Base-by-base conservation (phyloP, 306 rosid genomes). In the Cucurbita pepo region DNA sequence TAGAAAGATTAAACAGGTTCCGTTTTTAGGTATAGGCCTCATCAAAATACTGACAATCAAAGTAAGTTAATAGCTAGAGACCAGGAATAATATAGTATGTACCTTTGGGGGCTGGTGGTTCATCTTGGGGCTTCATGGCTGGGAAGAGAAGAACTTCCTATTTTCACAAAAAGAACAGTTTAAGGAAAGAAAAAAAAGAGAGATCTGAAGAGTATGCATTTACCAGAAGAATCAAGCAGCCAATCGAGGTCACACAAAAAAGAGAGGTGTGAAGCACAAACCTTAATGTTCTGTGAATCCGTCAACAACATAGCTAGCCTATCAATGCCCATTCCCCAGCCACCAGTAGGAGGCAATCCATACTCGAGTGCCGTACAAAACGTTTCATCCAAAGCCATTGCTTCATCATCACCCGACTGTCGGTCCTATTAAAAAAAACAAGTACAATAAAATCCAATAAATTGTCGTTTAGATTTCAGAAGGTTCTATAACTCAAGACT, bases 321-420 rank as follows among this genome's bases (percentile, higher is more conserved):
- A 62, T 94, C 98, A 76, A 90, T 75, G n/a, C 98, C 98, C 89
- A 90, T 47, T 72, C 98, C 98, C 98, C 97, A 94, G 69, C 98
- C 98, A 69, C 87, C 94, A 36, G 97, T 90, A 57, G 98, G 98
- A 9, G 98, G 98, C 79, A 94, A 79, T n/a, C 98, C 97, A 69
- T 94, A 90, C 83, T 94, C 98, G 38, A 94, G 87, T 65, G 97
- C 96, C 0, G 83, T 89, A 77, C 96, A 88, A 76, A 94, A 94
- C 36, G 97, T 87, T 76, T 94, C 96, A 54, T 94, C 98, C 62
- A 90, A 71, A 38, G 95, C 90, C 96, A 90, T 90, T 40, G 98
- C 96, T 81, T 94, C 98, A 73, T 94, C 98, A 71, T 94, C 97
- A n/a, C 98, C 98, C 0, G 96, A 88, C 73, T 89, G 94, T 58